Evolutionary conservation across 176 grass and related monocot genomes (phyloP).

Genomic region (Rhynchospora tenuis): DNA sequence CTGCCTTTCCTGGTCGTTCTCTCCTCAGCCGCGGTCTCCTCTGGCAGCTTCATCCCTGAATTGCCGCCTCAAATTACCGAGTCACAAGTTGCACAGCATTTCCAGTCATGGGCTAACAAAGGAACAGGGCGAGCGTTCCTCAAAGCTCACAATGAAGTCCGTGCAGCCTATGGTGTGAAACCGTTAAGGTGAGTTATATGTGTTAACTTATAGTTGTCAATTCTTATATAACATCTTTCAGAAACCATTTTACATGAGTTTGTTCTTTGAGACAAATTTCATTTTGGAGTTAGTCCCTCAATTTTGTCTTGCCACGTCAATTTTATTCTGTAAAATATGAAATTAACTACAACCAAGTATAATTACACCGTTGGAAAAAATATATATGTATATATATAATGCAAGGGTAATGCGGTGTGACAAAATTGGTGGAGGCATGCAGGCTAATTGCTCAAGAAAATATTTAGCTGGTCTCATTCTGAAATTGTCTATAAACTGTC

Average conservation of each 20-base stretch:
- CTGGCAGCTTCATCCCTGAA: neutral
- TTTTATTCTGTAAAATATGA: too few species aligned
- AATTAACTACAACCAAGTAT: too few species aligned
- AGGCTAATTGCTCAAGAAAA: too few species aligned
- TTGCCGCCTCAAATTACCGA: neutral
- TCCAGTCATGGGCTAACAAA: conserved; percentile 17
- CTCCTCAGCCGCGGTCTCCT: neutral
- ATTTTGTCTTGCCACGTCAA: too few species aligned
- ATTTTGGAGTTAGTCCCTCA: too few species aligned
- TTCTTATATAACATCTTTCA: neutral
- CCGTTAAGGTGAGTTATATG: neutral
- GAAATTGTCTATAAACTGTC: neutral
- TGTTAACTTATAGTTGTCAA: neutral
- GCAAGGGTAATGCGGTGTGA: too few species aligned
- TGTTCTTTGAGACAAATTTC: neutral
- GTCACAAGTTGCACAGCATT: neutral
- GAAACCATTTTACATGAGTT: neutral
- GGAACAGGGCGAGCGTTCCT: conserved; percentile 35
- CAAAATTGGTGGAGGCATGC: too few species aligned
- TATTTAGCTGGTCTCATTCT: neutral
- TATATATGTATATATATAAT: too few species aligned
- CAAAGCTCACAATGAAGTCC: conserved; percentile 50
- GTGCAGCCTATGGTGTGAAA: conserved; percentile 27
- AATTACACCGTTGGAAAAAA: too few species aligned
- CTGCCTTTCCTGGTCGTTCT: conserved; percentile 17